Evolutionary conservation across 768 basidiomycete species (phyloP).

Genomic region (Amanita subjunquillea): DNA sequence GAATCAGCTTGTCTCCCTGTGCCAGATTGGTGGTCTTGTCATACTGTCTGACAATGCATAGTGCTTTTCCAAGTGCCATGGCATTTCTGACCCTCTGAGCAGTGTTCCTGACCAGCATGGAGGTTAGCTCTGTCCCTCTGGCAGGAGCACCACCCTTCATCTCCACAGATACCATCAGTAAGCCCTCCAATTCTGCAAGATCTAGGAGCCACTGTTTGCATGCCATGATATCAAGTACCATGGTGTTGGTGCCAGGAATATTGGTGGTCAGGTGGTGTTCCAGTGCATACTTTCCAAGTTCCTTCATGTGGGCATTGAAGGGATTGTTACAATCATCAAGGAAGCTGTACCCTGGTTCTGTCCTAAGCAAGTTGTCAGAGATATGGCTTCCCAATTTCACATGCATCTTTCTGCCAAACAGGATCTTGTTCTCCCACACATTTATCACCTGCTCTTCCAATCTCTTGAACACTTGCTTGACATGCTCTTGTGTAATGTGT

Average conservation of each 20-base stretch:
- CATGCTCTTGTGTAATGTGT: conserved; percentile 3
- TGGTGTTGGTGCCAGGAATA: conserved; percentile 3
- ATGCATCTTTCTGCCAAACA: conserved; percentile 4
- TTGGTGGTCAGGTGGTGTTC: conserved; percentile 6
- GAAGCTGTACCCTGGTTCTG: conserved; percentile 13
- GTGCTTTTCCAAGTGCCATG: conserved; percentile 10
- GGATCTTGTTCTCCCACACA: conserved; percentile 12
- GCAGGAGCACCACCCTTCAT: conserved; percentile 11
- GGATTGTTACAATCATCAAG: conserved; percentile 5
- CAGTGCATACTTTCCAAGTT: background rate
- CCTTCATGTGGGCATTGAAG: conserved; percentile 3
- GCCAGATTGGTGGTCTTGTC: conserved; percentile 11
- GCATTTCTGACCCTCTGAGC: conserved; percentile 5
- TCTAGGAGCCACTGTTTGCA: background rate
- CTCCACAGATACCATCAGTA: background rate
- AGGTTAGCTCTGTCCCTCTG: conserved; percentile 8
- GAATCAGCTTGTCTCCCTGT: conserved; percentile 15
- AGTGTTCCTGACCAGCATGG: conserved; percentile 7
- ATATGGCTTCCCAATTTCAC: conserved; percentile 4
- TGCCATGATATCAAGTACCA: background rate
- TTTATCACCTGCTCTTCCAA: conserved; percentile 7
- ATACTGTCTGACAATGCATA: conserved; percentile 10
- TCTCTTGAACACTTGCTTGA: conserved; percentile 5
- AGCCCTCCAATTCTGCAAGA: background rate
- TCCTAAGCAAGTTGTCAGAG: conserved; percentile 11